Evolutionary conservation across 495 filamentous ascomycete species (phyloP), one percentile per base, ranked within the genome.

Genomic region (Platismatia glauca): DNA sequence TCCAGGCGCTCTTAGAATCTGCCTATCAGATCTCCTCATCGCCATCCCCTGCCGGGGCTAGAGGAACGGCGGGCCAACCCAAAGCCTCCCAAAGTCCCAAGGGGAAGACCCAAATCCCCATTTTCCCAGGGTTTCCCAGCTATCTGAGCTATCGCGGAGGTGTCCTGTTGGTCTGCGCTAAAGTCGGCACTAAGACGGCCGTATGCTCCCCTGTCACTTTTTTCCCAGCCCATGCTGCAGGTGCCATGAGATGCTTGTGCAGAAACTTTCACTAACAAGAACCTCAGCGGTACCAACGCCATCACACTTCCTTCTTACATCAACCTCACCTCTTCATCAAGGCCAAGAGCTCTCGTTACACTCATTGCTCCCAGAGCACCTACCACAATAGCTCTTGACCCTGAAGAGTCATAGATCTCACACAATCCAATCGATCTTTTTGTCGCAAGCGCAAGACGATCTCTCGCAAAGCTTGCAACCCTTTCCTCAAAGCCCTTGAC

Each of bases 1-100:
- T 43, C 38, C 31, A 55, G 34, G 50, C 50, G 27, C 34, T 34
- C 8, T 27, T 55, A 12, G 4, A 39, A 57, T 61, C 58, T 33
- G 63, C 63, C 63, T 65, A 65, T 65, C 61, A 62, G 38, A 63
- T 46, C 35, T 6, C 55, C 60, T 63, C 31, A 46, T 35, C 22
- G 34, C 31, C 31, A 31, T 48, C 53, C 35, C 35, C 29, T 46
- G 39, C 50, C 52, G 46, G 57, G n/a, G n/a, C 64, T 57, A 61
- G 59, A 33, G 41, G 61, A 63, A 56, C 41, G 41, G 55, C 55
- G 44, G 31, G 31, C 55, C 55, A 24, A 38, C 31, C 50, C 37
- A 55, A 55, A 62, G 37, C 29, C 37, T 43, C 29, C 48, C 41
- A 8, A 55, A 38, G 27, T 56, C 29, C 37, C 37, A 60, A 29